Base-by-base conservation (phyloP, 2,329 filamentous ascomycete genomes). In the Mycosphaerella sp. region DNA sequence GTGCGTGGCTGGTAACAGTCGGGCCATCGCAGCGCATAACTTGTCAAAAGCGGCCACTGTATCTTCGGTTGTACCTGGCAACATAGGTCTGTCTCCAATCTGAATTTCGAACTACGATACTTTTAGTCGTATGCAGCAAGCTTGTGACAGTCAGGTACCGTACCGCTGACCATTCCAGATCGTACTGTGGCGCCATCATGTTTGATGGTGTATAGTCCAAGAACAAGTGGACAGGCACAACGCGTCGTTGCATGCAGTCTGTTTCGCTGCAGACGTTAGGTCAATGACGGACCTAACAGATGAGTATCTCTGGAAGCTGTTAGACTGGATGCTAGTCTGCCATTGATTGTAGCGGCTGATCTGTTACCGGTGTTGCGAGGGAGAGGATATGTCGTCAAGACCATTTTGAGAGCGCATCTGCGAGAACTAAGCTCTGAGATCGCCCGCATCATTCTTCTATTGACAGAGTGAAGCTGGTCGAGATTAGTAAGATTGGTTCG, bases 121-220 rank as follows among this genome's bases (percentile, higher is more conserved):
- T n/a, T 12, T 34, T n/a, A 34, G 30, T 34, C 30, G 9, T 34
- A 5, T 25, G 21, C 30, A 12, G 16, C n/a, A n/a, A 13, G 36
- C 16, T 32, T 25, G 6, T 12, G 16, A 36, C 14, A 25, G 16
- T 40, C 14, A 6, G 4, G 21, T n/a, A 16, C 14, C 39, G 16
- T 35, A 42, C 47, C 7, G 47, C 47, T n/a, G 28, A 36, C 47
- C 47, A 49, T 36, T 49, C 41, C 28, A 34, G 47, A 44, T 50
- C 30, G 18, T 50, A 50, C 27, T 17, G 39, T 7, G 18, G 34
- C 9, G 7, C 30, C 30, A 34, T 34, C 30, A 4, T 34, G 10
- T n/a, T 34, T 8, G 30, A n/a, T 34, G 30, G 30, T 30, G 28
- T 30, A 30, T 30, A 30, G 10, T 30, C 6, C 10, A 30, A 30